Conservation (phyloP, 2,329 filamentous ascomycete species). For the Cadophora sp. region DNA sequence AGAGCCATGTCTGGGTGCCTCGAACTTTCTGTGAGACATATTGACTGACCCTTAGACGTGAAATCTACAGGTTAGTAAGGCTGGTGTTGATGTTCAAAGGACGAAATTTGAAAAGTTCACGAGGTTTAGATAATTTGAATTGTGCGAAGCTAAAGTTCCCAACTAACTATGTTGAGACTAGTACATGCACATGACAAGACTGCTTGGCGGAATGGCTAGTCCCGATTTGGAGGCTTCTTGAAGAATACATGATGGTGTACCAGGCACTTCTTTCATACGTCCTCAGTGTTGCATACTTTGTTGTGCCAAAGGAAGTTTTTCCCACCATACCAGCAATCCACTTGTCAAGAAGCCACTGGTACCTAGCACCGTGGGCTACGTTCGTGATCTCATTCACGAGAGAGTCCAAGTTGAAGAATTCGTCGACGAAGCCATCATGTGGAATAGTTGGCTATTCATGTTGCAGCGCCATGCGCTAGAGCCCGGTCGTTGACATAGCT, state of each 20-base stretch:
- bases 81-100: background rate
- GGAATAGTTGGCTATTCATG: too few relatives aligned
- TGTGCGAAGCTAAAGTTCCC: too few relatives aligned
- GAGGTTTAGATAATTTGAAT: slow-evolving; percentile 7
- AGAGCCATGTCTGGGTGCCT: slow-evolving; percentile 91
- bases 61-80: slow-evolving; percentile 14
- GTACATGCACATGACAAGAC: background rate
- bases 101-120: background rate
- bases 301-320: background rate
- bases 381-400: background rate
- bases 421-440: background rate
- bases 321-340: background rate
- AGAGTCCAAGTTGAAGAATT: background rate
- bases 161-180: slow-evolving; percentile 1
- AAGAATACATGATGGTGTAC: background rate
- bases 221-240: background rate
- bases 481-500: too few relatives aligned
- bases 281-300: background rate
- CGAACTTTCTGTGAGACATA: slow-evolving; percentile 37
- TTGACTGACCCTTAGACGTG: slow-evolving; percentile 16
- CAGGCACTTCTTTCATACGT: background rate
- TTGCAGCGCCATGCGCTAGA: too few relatives aligned
- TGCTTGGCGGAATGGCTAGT: background rate
- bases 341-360: background rate
- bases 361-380: background rate